These are phyloP conservation scores for Marchantia paleacea DNA, from an alignment of 225 moss, liverwort and hornwort genomes.

Conservation along the genomic window DNA sequence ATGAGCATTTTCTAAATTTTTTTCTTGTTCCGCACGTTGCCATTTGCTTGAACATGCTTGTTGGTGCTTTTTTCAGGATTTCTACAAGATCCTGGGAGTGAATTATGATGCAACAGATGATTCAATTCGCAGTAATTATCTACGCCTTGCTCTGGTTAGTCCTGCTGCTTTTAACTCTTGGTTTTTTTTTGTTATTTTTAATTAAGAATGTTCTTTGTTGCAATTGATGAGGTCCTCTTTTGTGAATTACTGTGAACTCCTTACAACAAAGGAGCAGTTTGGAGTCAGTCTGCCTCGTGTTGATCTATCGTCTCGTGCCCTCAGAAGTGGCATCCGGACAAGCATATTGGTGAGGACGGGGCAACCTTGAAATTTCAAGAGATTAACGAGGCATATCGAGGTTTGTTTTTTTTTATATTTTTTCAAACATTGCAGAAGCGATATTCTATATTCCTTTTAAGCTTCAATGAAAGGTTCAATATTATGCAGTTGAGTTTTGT, in stretches of 20 bases:
- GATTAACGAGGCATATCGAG: constrained; percentile 96
- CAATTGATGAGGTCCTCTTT: neutral
- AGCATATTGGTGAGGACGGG: constrained; percentile 70
- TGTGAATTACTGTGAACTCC: neutral
- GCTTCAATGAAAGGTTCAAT: too few relatives aligned
- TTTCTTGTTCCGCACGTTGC: neutral
- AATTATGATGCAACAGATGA: constrained; percentile 90
- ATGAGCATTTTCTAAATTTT: too few relatives aligned
- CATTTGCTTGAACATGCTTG: neutral
- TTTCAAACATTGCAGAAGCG: neutral
- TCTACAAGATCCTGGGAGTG: constrained; percentile 86
- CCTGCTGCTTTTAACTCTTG: neutral
- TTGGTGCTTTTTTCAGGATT: constrained; percentile 51
- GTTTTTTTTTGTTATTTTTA: neutral
- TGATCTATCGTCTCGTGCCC: neutral
- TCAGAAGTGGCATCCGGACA: constrained; percentile 99
- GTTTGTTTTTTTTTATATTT: constrained; percentile 31
- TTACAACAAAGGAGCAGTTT: neutral
- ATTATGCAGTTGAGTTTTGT: neutral
- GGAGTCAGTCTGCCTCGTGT: neutral
- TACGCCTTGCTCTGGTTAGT: constrained; percentile 95
- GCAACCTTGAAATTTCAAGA: constrained; percentile 94
- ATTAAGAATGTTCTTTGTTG: too few relatives aligned
- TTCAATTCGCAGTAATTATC: constrained; percentile 84
- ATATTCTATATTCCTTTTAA: too few relatives aligned